These are phyloP conservation scores for Tulasnella sp. DNA, from an alignment of 768 basidiomycete genomes.

Conservation along the genomic window DNA sequence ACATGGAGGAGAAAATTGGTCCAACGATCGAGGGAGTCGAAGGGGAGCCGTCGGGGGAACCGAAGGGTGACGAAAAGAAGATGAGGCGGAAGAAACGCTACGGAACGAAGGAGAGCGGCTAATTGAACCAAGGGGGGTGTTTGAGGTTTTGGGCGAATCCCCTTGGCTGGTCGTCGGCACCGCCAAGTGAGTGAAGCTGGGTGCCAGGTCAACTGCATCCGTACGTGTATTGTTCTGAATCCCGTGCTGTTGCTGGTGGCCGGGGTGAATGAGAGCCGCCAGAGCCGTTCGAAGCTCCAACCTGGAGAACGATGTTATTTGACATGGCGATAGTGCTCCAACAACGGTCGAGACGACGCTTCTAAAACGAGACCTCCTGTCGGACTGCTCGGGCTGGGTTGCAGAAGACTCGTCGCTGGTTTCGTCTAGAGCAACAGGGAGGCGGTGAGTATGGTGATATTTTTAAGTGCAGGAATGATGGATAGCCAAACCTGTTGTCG, in stretches of 20 bases:
- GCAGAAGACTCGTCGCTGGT: not conserved
- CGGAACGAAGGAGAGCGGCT: not conserved
- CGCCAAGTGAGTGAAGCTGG: not conserved
- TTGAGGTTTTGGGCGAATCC: not conserved
- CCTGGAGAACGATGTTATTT: constrained; percentile 6
- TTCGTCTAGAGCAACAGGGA: not conserved
- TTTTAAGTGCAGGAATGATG: not conserved
- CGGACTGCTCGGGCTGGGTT: not conserved
- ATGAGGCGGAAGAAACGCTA: not conserved
- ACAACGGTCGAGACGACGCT: not conserved
- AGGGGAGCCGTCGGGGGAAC: not conserved
- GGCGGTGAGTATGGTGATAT: not conserved
- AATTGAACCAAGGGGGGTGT: not conserved
- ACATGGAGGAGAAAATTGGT: not conserved
- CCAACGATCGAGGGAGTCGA: not conserved
- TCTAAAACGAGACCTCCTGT: not conserved
- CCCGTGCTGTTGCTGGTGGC: not conserved
- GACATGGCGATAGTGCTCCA: not conserved
- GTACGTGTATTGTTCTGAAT: not conserved
- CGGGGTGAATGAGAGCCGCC: not conserved
- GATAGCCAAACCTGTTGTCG: not conserved
- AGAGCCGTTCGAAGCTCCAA: not conserved
- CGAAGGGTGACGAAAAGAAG: not conserved
- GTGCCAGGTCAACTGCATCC: not conserved
- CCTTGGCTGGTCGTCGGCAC: not conserved